These are phyloP conservation scores for Nectriaceae sp. DNA, from an alignment of 2,329 filamentous ascomycete genomes.

Conservation along the genomic window DNA sequence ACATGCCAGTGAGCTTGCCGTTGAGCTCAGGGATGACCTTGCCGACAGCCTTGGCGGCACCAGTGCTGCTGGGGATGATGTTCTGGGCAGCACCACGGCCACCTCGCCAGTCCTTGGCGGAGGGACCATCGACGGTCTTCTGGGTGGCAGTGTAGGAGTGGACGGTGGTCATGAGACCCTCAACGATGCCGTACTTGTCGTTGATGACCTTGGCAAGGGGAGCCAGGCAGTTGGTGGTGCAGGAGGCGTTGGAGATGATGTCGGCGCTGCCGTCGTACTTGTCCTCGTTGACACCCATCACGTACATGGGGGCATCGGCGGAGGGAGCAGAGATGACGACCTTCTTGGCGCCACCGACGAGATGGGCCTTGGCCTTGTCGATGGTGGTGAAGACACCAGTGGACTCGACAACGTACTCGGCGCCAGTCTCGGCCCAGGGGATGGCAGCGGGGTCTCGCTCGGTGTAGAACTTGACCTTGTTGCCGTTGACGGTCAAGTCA, in stretches of 20 bases:
- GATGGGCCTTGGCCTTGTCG: conserved; percentile 91
- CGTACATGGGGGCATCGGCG: conserved; percentile 98
- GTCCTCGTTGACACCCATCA: conserved; percentile 98
- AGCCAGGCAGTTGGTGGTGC: conserved; percentile 99
- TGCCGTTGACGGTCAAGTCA: conserved; percentile 87
- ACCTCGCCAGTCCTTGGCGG: conserved; percentile 98
- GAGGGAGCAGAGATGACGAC: conserved; percentile 91
- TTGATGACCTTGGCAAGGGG: conserved; percentile 99
- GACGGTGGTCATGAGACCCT: conserved; percentile 99
- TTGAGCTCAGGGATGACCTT: conserved; percentile 98
- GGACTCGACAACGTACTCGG: conserved; percentile 94
- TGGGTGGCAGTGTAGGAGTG: conserved; percentile 99
- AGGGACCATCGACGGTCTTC: conserved; percentile 98
- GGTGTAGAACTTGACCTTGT: conserved; percentile 91
- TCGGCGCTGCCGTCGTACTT: conserved; percentile 87
- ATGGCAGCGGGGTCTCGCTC: conserved; percentile 89
- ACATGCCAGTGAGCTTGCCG: conserved; percentile 99
- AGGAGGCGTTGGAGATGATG: conserved; percentile 98
- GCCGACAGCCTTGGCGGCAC: conserved; percentile 99
- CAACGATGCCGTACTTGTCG: conserved; percentile 96
- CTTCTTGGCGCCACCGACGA: conserved; percentile 98
- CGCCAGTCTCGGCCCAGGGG: conserved; percentile 85
- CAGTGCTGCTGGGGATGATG: conserved; percentile 99
- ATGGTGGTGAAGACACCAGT: conserved; percentile 99
- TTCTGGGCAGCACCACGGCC: conserved; percentile 98